Evolutionary conservation across 208 protist genomes (phyloP).

Genomic region (Crithidia mellificae): DNA sequence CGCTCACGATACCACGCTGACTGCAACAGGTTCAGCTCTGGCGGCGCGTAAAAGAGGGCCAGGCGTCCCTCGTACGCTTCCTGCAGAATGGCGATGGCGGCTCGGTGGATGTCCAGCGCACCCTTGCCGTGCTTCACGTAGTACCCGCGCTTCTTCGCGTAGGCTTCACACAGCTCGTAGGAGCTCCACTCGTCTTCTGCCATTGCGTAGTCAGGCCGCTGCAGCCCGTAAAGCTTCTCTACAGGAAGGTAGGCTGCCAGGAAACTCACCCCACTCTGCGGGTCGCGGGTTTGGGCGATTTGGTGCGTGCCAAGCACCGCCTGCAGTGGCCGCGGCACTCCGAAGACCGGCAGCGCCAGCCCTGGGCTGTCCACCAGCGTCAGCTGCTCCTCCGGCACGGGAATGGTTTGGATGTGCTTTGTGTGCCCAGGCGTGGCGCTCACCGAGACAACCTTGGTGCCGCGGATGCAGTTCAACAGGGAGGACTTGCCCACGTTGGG

Average conservation of each 20-base stretch:
- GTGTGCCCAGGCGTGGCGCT: conserved; percentile 98
- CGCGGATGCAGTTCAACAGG: conserved; percentile 97
- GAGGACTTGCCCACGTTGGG: conserved; percentile 99
- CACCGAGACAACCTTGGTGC: conserved; percentile 95
- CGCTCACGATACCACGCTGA: conserved; percentile 48
- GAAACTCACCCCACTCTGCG: conserved; percentile 91
- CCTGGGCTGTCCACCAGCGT: conserved; percentile 98
- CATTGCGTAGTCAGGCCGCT: conserved; percentile 54
- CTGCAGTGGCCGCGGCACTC: conserved; percentile 83
- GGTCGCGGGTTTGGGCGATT: conserved; percentile 96
- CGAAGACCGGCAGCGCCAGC: conserved; percentile 95
- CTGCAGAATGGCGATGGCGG: conserved; percentile 85
- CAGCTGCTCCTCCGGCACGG: conserved; percentile 91
- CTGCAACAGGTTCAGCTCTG: conserved; percentile 58
- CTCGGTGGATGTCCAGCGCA: conserved; percentile 86
- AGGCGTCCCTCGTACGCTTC: conserved; percentile 89
- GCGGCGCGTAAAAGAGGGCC: conserved; percentile 84
- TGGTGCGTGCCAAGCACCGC: conserved; percentile 95
- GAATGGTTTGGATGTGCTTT: conserved; percentile 98
- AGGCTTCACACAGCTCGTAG: conserved; percentile 92
- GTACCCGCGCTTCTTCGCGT: conserved; percentile 87
- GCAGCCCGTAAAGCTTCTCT: conserved; percentile 89
- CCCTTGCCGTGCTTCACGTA: conserved; percentile 87
- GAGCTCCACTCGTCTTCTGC: conserved; percentile 75
- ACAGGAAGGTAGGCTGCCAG: conserved; percentile 91